A percentile compares a stretch with the other conserved stretches of the same genome.
These are phyloP conservation scores for Tetracentron sinense DNA, from an alignment of 164 flowering plant genomes.

Conservation along the genomic window DNA sequence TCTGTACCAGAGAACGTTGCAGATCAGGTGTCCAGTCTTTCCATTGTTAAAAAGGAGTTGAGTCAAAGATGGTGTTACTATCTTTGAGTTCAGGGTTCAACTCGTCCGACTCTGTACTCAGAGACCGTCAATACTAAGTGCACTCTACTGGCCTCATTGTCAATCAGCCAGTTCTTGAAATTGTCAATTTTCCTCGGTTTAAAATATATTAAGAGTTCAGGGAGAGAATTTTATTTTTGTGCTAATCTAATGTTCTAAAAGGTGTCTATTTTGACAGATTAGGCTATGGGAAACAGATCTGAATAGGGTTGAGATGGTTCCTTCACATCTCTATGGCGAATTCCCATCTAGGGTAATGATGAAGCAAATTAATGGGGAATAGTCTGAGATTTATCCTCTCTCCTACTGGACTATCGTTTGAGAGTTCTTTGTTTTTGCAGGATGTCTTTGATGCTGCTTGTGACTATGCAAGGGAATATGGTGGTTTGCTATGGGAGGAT, in stretches of 20 bases:
- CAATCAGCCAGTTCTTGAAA: neutral
- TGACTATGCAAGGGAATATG: slow-evolving; percentile 72
- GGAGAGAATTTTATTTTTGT: neutral
- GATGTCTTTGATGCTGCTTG: slow-evolving; percentile 77
- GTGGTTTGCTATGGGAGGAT: slow-evolving; percentile 71
- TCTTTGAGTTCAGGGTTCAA: neutral
- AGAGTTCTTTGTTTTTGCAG: slow-evolving; percentile 31
- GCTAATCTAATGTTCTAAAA: slow-evolving; percentile 7
- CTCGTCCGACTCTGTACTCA: neutral
- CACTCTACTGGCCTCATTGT: neutral
- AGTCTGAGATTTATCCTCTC: neutral
- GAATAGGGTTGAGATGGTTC: slow-evolving; percentile 63
- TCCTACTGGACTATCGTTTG: neutral
- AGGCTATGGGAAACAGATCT: slow-evolving; percentile 86
- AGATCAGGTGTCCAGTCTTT: slow-evolving; percentile 64
- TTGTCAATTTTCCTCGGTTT: too few species aligned
- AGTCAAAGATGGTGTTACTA: too few species aligned
- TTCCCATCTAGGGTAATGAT: slow-evolving; percentile 66
- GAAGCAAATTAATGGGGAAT: neutral
- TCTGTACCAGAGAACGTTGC: slow-evolving; percentile 93
- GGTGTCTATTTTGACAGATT: slow-evolving; percentile 42
- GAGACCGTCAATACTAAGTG: neutral
- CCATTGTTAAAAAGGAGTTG: neutral
- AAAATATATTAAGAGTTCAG: neutral
- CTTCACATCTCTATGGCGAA: slow-evolving; percentile 63